Evolutionary conservation across 2,329 filamentous ascomycete genomes (phyloP).

Genomic region (Pseudogymnoascus sp.): DNA sequence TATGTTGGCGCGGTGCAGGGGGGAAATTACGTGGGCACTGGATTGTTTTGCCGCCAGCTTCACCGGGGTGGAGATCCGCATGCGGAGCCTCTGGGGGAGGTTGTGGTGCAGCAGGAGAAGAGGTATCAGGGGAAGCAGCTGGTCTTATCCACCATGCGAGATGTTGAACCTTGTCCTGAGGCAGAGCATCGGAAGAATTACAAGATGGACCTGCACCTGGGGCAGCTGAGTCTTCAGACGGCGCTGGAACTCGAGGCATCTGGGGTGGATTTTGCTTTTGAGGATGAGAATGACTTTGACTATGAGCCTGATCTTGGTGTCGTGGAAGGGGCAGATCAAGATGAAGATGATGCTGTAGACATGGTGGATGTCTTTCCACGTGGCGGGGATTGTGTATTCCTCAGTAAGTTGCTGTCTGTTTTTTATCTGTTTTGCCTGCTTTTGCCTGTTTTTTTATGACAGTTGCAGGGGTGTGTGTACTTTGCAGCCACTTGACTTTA

Average conservation of each 20-base stretch:
- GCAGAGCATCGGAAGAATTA: background rate
- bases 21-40: slow-evolving; percentile 40
- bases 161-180: background rate
- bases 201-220: background rate
- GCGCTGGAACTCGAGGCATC: background rate
- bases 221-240: background rate
- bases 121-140: background rate
- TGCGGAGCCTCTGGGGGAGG: background rate
- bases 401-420: background rate
- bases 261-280: background rate
- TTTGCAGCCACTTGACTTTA: background rate
- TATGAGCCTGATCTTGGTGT: background rate
- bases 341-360: background rate
- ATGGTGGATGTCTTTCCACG: background rate
- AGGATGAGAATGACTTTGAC: background rate
- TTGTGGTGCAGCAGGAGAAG: background rate
- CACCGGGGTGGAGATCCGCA: slow-evolving; percentile 38
- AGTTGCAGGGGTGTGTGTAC: background rate
- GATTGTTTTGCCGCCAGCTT: slow-evolving; percentile 41
- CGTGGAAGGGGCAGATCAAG: background rate
- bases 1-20: slow-evolving; percentile 51
- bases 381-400: background rate
- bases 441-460: background rate
- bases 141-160: background rate
- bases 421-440: background rate